phyloP scores from a whole-genome alignment of 306 rosid species.

The Cajanus cajan region DNA sequence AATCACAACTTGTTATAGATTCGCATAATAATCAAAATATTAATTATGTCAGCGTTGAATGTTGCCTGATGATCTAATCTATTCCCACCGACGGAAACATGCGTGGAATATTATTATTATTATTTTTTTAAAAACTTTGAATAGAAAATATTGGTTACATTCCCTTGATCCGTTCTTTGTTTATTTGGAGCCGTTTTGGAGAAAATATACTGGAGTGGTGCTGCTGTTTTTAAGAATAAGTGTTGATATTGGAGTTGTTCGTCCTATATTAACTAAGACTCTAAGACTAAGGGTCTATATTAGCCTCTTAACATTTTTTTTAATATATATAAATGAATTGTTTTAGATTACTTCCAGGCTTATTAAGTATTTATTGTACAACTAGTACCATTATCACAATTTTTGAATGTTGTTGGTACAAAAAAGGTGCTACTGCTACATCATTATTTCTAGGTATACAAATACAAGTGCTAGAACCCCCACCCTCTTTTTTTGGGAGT shows the following conservation, averaged over 20 bases:
- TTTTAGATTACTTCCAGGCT: not conserved
- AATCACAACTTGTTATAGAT: not conserved
- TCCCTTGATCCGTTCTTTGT: not conserved
- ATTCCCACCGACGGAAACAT: not conserved
- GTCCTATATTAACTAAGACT: not conserved
- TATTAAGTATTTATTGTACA: not conserved
- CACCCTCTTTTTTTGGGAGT: too few species aligned
- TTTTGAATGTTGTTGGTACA: too few species aligned
- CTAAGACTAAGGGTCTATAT: not conserved
- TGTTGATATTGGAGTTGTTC: not conserved
- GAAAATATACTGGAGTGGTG: not conserved
- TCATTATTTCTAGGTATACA: too few species aligned
- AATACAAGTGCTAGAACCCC: too few species aligned
- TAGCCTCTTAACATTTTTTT: not conserved
- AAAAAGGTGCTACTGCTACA: too few species aligned
- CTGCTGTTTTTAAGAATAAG: not conserved
- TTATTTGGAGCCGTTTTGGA: not conserved
- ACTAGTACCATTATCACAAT: too few species aligned
- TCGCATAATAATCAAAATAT: not conserved
- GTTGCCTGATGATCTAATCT: not conserved
- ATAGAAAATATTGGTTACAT: too few species aligned
- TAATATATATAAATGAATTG: not conserved
- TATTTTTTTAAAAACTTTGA: not conserved
- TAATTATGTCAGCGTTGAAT: not conserved
- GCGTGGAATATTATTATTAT: not conserved